Conservation (phyloP, 2,329 filamentous ascomycete genomes). For the Colletotrichum navitas region DNA sequence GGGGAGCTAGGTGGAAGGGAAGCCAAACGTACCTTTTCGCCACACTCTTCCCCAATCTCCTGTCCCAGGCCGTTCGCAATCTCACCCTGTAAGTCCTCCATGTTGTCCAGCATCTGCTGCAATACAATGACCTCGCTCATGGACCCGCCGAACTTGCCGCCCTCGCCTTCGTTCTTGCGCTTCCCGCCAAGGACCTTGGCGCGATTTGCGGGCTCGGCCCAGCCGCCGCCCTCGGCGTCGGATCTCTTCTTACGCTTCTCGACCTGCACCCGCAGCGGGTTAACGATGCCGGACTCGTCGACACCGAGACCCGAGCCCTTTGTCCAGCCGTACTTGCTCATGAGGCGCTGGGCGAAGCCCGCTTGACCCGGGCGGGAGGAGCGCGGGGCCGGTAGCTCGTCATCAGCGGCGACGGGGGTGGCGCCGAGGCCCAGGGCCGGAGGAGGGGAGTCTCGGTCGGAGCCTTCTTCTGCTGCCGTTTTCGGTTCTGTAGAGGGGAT, state of each 20-base stretch:
- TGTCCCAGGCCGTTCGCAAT: conserved; percentile 83
- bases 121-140: conserved; percentile 89
- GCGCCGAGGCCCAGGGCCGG: conserved; percentile 65
- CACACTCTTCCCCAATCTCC: conserved; percentile 95
- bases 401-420: conserved; percentile 51
- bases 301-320: conserved; percentile 90
- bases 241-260: conserved; percentile 85
- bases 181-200: conserved; percentile 87
- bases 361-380: conserved; percentile 82
- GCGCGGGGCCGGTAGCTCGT: conserved; percentile 57
- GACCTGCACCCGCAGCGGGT: conserved; percentile 85
- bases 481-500: conserved; percentile 56
- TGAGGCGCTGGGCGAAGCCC: conserved; percentile 87
- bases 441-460: conserved; percentile 58
- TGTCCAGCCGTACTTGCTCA: conserved; percentile 95
- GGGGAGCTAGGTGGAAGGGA: not conserved
- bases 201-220: conserved; percentile 75
- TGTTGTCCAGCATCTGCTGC: conserved; percentile 85
- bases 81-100: conserved; percentile 82
- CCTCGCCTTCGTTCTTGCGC: conserved; percentile 58
- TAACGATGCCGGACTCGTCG: conserved; percentile 83
- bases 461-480: conserved; percentile 51
- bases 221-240: conserved; percentile 84
- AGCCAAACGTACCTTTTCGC: conserved; percentile 72
- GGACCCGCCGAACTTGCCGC: conserved; percentile 68